Evolutionary conservation across 2,329 filamentous ascomycete genomes (phyloP), one percentile per base, ranked within the genome.

Genomic region (Leptographium lundbergii): DNA sequence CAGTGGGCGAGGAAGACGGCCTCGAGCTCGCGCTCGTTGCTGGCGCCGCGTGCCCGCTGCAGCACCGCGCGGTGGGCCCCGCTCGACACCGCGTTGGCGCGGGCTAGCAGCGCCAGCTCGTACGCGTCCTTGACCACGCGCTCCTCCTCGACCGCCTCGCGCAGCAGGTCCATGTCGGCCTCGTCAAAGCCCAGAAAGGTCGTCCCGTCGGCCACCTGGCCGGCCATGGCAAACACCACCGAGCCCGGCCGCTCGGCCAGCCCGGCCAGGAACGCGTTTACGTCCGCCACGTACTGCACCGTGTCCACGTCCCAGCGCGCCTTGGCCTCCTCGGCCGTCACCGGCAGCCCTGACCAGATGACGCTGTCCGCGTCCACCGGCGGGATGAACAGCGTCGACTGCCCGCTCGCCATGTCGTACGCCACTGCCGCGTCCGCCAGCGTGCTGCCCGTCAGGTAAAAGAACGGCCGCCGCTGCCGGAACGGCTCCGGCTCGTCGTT

Each of bases 291-390:
- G 62, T 84, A 84, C 60, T 81, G 80, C 63, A 92, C 89, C 42
- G 82, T 77, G 69, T 97, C 92, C 63, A 95, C 82, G 64, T 95
- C 89, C 74, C 89, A 97, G 63, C 81, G 80, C 54, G 81, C 73
- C 61, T 87, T 74, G 7, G 92, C 92, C 68, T 96, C 87, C 50
- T 87, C 80, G 39, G 80, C 74, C 42, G 85, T 88, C 61, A 95
- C 76, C 0, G 92, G 94, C 19, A 97, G 80, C 14, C 94, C 94
- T 32, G 87, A 88, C 92, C 92, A 99, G 68, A 97, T 89, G 60
- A 97, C 91, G 58, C 85, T 85, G 51, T 94, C 88, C n/a, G 89
- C 82, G 66, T 96, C 85, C 66, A 91, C 81, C 19, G 91, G 88
- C 2, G 94, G 92, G 66, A 99, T 92, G 75, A 91, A 99, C 55